Evolutionary conservation across 179 eudicot species (phyloP).

Genomic region (Silene noctiflora): DNA sequence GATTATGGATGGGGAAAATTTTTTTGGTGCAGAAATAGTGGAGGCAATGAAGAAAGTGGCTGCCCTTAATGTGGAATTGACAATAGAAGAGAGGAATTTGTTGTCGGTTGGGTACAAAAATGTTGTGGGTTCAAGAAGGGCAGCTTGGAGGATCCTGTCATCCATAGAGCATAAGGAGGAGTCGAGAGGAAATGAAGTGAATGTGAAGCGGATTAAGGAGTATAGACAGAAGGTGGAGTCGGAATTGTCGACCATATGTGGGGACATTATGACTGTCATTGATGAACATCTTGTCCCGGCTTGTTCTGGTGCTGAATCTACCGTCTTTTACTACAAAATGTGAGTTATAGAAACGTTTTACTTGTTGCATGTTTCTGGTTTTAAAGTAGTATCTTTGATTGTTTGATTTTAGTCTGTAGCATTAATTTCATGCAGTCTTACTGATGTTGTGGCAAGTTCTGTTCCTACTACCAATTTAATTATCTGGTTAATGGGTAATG

Average conservation of each 20-base stretch:
- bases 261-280: slow-evolving; percentile 52
- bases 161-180: slow-evolving; percentile 65
- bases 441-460: not conserved
- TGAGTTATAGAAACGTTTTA: slow-evolving; percentile 2
- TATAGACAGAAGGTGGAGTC: slow-evolving; percentile 68
- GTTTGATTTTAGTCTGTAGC: not conserved
- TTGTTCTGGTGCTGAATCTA: slow-evolving; percentile 59
- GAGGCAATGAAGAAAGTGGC: slow-evolving; percentile 46
- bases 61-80: slow-evolving; percentile 38
- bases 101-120: slow-evolving; percentile 53
- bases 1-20: not conserved
- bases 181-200: slow-evolving; percentile 56
- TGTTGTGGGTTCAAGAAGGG: slow-evolving; percentile 40
- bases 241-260: slow-evolving; percentile 56
- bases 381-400: too few relatives aligned
- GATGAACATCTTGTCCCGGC: slow-evolving; percentile 64
- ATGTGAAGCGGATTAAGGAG: slow-evolving; percentile 60
- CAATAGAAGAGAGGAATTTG: slow-evolving; percentile 51
- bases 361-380: too few relatives aligned
- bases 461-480: not conserved
- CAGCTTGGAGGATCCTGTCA: slow-evolving; percentile 50
- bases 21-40: slow-evolving; percentile 39
- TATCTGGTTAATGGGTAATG: too few relatives aligned
- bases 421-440: not conserved
- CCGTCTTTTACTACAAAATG: slow-evolving; percentile 56